A percentile compares a stretch with the other conserved stretches of the same genome.
Evolutionary conservation across 78 protist species (phyloP).

Genomic region (Trichosphaerium sp.): DNA sequence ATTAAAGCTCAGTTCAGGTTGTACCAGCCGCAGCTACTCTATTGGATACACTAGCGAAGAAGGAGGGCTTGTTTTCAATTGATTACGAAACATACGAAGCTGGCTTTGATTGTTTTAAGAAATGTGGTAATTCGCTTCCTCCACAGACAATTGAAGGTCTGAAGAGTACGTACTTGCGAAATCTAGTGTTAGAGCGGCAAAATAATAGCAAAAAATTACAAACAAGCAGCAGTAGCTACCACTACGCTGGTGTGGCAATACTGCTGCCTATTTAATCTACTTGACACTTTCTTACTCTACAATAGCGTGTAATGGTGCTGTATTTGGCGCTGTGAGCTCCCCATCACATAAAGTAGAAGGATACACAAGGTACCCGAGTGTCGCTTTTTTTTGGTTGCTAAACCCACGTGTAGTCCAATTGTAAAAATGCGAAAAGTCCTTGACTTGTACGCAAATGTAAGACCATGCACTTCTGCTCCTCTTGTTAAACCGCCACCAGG

Average conservation of each 20-base stretch:
- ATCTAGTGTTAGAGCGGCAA: too few species aligned
- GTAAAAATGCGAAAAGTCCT: conserved; percentile 25
- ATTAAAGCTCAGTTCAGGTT: neutral
- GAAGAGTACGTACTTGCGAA: too few species aligned
- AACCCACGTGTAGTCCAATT: conserved; percentile 20
- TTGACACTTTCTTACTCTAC: too few species aligned
- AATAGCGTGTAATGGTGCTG: conserved; percentile 3
- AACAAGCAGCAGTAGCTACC: too few species aligned
- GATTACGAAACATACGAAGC: conserved; percentile 9
- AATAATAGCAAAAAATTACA: too few species aligned
- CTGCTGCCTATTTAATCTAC: too few species aligned
- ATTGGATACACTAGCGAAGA: neutral
- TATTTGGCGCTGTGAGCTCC: conserved; percentile 29
- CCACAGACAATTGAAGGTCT: neutral
- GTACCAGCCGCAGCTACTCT: neutral
- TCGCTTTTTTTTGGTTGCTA: neutral
- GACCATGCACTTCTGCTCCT: conserved; percentile 14
- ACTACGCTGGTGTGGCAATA: too few species aligned
- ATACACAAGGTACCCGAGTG: neutral
- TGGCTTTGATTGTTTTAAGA: conserved; percentile 12
- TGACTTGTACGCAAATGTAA: conserved; percentile 33
- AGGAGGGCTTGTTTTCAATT: too few species aligned
- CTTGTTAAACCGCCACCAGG: conserved; percentile 17
- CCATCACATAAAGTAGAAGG: neutral
- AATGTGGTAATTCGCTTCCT: conserved; percentile 13